A percentile compares a stretch with the other conserved stretches of the same genome.
These are phyloP conservation scores for Alternaria solani DNA, from an alignment of 2,329 filamentous ascomycete genomes.

Conservation along the genomic window DNA sequence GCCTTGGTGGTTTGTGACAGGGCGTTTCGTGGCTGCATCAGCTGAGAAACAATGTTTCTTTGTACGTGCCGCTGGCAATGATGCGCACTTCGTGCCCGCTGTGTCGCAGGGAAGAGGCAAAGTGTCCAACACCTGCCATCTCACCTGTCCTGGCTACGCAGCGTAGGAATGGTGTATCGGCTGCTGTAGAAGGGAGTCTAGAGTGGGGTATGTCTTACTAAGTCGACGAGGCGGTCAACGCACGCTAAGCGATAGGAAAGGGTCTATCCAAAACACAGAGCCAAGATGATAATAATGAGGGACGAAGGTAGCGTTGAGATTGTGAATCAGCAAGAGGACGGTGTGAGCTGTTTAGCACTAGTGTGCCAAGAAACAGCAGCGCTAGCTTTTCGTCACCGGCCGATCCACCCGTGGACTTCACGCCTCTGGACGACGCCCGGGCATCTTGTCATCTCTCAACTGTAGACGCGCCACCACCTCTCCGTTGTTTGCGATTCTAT, in stretches of 20 bases:
- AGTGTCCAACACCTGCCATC: conserved; percentile 29
- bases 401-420: neutral
- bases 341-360: conserved; percentile 26
- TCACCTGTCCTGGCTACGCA: conserved; percentile 21
- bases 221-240: conserved; percentile 30
- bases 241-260: conserved; percentile 19
- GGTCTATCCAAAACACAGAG: conserved; percentile 23
- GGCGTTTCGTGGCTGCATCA: conserved; percentile 6
- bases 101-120: conserved; percentile 13
- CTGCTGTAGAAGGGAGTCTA: conserved; percentile 21
- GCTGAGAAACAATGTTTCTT: conserved; percentile 7
- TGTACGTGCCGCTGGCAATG: conserved; percentile 2
- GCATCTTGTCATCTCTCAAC: neutral
- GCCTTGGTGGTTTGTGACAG: conserved; percentile 14
- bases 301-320: conserved; percentile 17
- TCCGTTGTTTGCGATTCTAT: neutral
- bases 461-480: neutral
- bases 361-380: neutral
- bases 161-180: conserved; percentile 19
- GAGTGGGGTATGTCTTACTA: conserved; percentile 35
- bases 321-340: conserved; percentile 19
- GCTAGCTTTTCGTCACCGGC: conserved; percentile 4
- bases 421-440: neutral
- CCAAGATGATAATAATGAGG: conserved; percentile 12
- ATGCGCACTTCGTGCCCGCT: conserved; percentile 20